Evolutionary conservation across 345 rosid genomes (phyloP), one percentile per base, ranked within the genome.

Genomic region (Acer negundo): DNA sequence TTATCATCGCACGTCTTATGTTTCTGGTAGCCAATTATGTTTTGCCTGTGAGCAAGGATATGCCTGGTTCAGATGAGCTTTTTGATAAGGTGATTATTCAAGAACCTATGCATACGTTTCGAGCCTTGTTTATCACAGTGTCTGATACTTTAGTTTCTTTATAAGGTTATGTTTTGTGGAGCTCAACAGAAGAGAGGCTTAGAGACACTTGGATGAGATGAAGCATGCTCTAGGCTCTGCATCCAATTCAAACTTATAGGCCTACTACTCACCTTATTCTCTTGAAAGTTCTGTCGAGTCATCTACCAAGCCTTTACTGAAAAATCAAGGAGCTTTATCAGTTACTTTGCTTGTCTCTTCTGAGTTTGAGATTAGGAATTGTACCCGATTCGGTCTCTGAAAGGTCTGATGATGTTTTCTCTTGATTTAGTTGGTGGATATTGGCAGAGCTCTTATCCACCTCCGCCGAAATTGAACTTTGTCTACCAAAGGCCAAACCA

Each of bases 81-180:
- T 84, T 73, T 66, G 82, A 77, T 67, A 56, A 81, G 83, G 82
- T 76, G 65, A 51, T 58, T 46, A 2, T 22, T 38, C 56, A 22
- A 19, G 47, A 47, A 13, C 69, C 51, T 11, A 42, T 31, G 4
- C 12, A 23, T 20, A 24, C 17, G 22, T 62, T 66, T 20, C 17
- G 35, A 13, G 40, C 22, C 26, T 20, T 13, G 26, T 42, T 28
- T 26, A 9, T 67, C 17, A 7, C 49, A 16, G 56, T 62, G n/a
- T 72, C 77, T 77, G 44, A 82, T 51, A 40, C 58, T 55, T 31
- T 58, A 46, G 66, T 1, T 6, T 56, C 44, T 70, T 80, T 74
- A 26, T 23, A 46, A 82, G 85, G 81, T 84, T 55, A 70, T 82
- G 51, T 80, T 82, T 78, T 78, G 75, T 51, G 6, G 87, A 80